A percentile compares a stretch with the other conserved stretches of the same genome.
Evolutionary conservation across 2,329 filamentous ascomycete species (phyloP).

Genomic region (Rhinocladiella similis): DNA sequence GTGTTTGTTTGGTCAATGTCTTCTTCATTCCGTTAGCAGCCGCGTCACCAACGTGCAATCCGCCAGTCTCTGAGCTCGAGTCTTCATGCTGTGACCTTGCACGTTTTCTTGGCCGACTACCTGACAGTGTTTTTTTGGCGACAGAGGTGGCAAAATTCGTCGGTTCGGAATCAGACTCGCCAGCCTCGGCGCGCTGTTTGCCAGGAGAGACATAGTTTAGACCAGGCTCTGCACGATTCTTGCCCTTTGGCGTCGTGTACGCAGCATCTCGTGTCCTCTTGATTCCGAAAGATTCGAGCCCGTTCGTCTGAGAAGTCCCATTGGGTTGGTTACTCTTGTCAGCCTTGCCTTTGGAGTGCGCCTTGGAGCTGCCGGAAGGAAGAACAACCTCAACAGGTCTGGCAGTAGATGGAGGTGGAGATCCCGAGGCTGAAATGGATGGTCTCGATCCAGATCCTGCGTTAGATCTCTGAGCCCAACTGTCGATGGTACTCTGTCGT

Average conservation of each 20-base stretch:
- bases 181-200: conserved; percentile 1
- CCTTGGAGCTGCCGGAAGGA: conserved; percentile 10
- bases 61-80: conserved; percentile 6
- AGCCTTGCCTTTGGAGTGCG: background rate
- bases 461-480: conserved; percentile 19
- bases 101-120: background rate
- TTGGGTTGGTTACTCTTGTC: background rate
- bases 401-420: background rate
- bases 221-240: conserved; percentile 20
- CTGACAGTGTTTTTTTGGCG: conserved; percentile 16
- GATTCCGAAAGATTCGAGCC: background rate
- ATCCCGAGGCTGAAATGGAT: conserved; percentile 13
- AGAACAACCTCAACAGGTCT: conserved; percentile 17
- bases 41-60: background rate
- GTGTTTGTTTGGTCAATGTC: background rate
- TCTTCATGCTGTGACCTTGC: conserved; percentile 8
- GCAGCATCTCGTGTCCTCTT: conserved; percentile 8
- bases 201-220: conserved; percentile 18
- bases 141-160: conserved; percentile 22
- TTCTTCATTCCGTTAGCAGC: background rate
- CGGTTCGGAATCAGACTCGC: conserved; percentile 4
- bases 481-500: conserved; percentile 22
- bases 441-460: conserved; percentile 16
- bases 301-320: background rate
- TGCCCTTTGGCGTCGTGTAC: conserved; percentile 21